Percentiles rank a stretch among this genome's conserved stretches.
These are phyloP conservation scores for Termitomyces sp. DNA, from an alignment of 768 basidiomycete species.

Conservation along the genomic window DNA sequence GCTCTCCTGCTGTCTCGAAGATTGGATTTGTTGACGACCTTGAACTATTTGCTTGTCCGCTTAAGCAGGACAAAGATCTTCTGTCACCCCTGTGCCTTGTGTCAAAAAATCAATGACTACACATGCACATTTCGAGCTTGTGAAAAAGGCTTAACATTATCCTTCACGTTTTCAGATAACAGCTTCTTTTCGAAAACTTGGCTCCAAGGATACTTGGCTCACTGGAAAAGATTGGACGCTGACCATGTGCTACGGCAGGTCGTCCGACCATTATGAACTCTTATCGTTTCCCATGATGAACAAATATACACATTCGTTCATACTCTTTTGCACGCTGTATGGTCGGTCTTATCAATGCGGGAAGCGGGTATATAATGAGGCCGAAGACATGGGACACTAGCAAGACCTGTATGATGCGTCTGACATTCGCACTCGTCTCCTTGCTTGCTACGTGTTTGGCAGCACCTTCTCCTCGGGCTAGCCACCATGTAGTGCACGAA, in stretches of 20 bases:
- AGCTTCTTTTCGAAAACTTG: not conserved
- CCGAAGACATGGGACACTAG: not conserved
- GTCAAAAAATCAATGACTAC: not conserved
- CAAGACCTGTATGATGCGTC: slow-evolving; percentile 2
- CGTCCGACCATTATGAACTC: not conserved
- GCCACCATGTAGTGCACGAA: slow-evolving; percentile 24
- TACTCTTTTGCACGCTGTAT: not conserved
- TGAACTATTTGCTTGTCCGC: not conserved
- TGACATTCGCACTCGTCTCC: not conserved
- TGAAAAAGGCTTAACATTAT: not conserved
- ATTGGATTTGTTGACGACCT: not conserved
- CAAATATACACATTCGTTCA: not conserved
- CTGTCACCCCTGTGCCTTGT: not conserved
- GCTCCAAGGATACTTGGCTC: not conserved
- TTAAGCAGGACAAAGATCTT: not conserved
- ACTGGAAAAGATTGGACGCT: not conserved
- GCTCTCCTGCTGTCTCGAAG: not conserved
- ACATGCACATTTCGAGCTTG: not conserved
- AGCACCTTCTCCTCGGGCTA: slow-evolving; percentile 15
- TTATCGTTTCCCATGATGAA: not conserved
- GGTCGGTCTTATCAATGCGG: not conserved
- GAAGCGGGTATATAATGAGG: not conserved
- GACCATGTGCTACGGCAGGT: not conserved
- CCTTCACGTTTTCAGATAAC: not conserved
- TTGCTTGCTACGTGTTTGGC: slow-evolving; percentile 14